Conservation (phyloP, 768 basidiomycete genomes). For the Sistotremastrum suecicum region DNA sequence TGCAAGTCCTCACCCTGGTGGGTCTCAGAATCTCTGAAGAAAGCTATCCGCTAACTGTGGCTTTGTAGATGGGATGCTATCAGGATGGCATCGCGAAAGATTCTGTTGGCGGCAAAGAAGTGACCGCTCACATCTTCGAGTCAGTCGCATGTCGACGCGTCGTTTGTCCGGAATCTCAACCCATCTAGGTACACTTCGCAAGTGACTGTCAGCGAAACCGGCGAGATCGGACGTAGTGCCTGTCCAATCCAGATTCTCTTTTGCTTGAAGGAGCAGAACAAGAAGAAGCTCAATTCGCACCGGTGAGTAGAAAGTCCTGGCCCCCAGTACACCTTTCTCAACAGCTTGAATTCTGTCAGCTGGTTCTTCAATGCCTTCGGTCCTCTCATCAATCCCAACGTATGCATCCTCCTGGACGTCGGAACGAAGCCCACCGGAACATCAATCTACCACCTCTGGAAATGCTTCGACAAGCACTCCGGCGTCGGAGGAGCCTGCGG, state of each 20-base stretch:
- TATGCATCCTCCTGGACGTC: slow-evolving; percentile 86
- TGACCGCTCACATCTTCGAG: slow-evolving; percentile 91
- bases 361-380: slow-evolving; percentile 98
- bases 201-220: slow-evolving; percentile 63
- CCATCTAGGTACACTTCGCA: slow-evolving; percentile 53
- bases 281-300: slow-evolving; percentile 93
- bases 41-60: slow-evolving; percentile 6
- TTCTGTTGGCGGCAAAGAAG: slow-evolving; percentile 76
- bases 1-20: slow-evolving; percentile 78
- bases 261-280: slow-evolving; percentile 91
- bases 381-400: slow-evolving; percentile 74
- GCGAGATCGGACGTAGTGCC: slow-evolving; percentile 62
- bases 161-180: neutral
- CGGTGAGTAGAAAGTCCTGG: no score
- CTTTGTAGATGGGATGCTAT: slow-evolving; percentile 62
- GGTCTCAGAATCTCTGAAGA: no score
- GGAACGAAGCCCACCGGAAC: slow-evolving; percentile 92
- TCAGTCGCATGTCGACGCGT: slow-evolving; percentile 20
- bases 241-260: slow-evolving; percentile 82
- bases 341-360: no score
- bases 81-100: slow-evolving; percentile 88
- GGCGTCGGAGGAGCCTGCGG: slow-evolving; percentile 93
- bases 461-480: slow-evolving; percentile 75
- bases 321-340: no score
- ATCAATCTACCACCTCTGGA: slow-evolving; percentile 95